phyloP scores from a whole-genome alignment of 129 eudicot species.

The Scalesia atractyloides region DNA sequence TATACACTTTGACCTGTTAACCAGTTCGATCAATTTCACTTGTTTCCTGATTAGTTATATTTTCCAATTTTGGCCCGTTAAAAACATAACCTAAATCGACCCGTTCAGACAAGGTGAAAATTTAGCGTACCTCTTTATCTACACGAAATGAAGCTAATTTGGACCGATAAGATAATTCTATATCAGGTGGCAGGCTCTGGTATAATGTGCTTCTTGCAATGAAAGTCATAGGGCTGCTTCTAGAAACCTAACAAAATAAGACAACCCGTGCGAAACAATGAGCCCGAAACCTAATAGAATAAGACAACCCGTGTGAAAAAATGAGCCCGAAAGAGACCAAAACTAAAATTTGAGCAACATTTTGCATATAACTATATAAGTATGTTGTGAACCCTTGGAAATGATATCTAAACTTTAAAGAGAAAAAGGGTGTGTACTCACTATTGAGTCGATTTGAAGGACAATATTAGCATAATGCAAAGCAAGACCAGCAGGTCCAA shows the following conservation, averaged over 20 bases:
- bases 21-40: neutral
- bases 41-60: neutral
- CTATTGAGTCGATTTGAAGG: conserved; percentile 71
- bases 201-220: conserved; percentile 62
- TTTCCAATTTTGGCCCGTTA: neutral
- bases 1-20: neutral
- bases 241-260: conserved; percentile 58
- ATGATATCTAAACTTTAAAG: conserved; percentile 4
- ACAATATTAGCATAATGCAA: conserved; percentile 93
- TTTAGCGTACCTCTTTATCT: conserved; percentile 60
- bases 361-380: neutral
- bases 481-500: conserved; percentile 89
- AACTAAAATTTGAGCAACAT: conserved; percentile 9
- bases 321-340: neutral
- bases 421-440: conserved; percentile 34
- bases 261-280: neutral
- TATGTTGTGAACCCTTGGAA: conserved; percentile 1
- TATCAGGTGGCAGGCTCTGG: conserved; percentile 77
- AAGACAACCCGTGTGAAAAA: conserved; percentile 1
- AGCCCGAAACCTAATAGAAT: conserved; percentile 2
- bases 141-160: conserved; percentile 58
- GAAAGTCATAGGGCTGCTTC: conserved; percentile 55
- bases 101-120: neutral
- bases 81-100: neutral
- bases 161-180: conserved; percentile 62